phyloP scores from a whole-genome alignment of 2,329 filamentous ascomycete species.

The Hymenoscyphus fraxineus region DNA sequence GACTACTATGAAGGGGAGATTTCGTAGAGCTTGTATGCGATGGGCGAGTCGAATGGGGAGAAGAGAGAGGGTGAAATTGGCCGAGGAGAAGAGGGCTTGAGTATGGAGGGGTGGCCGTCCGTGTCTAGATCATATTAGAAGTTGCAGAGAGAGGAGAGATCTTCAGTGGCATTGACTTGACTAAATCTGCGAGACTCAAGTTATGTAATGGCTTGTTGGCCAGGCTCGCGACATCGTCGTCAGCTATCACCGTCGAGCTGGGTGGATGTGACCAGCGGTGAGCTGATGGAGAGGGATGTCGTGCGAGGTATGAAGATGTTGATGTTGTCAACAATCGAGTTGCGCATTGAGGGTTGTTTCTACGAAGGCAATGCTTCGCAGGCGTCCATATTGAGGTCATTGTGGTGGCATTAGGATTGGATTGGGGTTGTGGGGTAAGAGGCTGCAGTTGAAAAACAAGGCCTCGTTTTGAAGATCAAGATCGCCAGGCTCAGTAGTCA shows the following conservation, averaged over 20 bases:
- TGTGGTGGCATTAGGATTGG: neutral
- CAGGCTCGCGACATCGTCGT: slow-evolving; percentile 75
- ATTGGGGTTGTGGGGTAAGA: neutral
- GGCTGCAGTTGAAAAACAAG: neutral
- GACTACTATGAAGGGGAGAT: slow-evolving; percentile 95
- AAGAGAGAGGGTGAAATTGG: slow-evolving; percentile 91
- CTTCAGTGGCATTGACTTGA: slow-evolving; percentile 57
- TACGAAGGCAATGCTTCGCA: neutral
- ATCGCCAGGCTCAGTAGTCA: neutral
- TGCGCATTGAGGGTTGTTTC: neutral
- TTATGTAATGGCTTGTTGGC: slow-evolving; percentile 75
- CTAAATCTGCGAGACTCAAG: slow-evolving; percentile 80
- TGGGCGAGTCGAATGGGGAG: slow-evolving; percentile 89
- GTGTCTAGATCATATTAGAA: slow-evolving; percentile 42
- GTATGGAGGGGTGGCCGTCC: slow-evolving; percentile 82
- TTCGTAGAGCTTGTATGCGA: slow-evolving; percentile 87
- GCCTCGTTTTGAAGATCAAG: neutral
- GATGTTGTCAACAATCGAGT: slow-evolving; percentile 4
- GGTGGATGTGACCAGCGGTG: slow-evolving; percentile 42
- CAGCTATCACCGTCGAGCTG: slow-evolving; percentile 51
- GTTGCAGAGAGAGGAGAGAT: neutral
- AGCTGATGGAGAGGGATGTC: slow-evolving; percentile 32
- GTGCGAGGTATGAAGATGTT: slow-evolving; percentile 5
- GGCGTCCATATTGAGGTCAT: slow-evolving; percentile 4
- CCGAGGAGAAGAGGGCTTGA: slow-evolving; percentile 77